Base-by-base conservation (phyloP, 1,139 yeast species). In the Magnusiomyces tetraspermus region DNA sequence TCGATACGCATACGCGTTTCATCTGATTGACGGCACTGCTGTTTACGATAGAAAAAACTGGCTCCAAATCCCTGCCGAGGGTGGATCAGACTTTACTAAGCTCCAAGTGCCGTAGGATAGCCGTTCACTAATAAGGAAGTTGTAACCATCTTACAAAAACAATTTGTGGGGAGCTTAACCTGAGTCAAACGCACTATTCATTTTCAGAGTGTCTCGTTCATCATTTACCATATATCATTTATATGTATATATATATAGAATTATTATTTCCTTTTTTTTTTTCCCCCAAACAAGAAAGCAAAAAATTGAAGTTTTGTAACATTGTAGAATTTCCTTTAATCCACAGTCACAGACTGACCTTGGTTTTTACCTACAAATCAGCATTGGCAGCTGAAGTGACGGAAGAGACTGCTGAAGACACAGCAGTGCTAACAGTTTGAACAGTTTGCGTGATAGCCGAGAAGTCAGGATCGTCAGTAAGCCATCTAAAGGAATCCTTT, bases 1-100 rank as follows among this genome's bases (percentile, higher is more conserved):
- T 6, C 71, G 95, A 56, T 85, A 74, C 61, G 94, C 90, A 1
- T 85, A 85, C 66, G 85, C 94, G 0, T 85, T 85, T 68, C 95
- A 85, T 64, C 76, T 83, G 47, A 83, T 85, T 55, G 95, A 85
- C 52, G 94, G 90, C 1, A 67, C 61, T 1, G 66, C 72, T 31
- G 66, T 75, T 33, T 85, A 83, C 61, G 94, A 85, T 62, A 70
- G 71, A 31, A 67, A 73, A 62, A 85, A 85, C 63, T 85, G 95
- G 94, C 71, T 85, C 40, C 95, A 85, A 62, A 81, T 85, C 1
- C 94, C 94, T 0, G 80, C 83, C 1, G 59, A 76, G 19, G 89
- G 90, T 0, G 85, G 88, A 0, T 67, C 74, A 0, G 69, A 82
- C 28, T 84, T 84, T 58, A 76, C 81, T 17, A 75, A 73, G 59